Evolutionary conservation across 805 yeast species (phyloP), one percentile per base, ranked within the genome.

Genomic region (Candida stauntonica): DNA sequence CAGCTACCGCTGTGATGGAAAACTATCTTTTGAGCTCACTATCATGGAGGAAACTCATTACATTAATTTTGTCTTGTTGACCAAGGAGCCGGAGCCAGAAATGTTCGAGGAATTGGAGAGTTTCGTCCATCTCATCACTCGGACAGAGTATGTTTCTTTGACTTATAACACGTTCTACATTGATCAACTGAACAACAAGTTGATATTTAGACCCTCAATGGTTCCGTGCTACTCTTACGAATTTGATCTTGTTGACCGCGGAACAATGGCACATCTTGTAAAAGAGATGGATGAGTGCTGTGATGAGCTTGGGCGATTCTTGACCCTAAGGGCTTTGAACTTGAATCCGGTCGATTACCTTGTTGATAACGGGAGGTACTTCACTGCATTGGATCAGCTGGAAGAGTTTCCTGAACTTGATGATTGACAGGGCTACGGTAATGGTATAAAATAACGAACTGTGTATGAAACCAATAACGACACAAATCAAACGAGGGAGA

Each of bases 311-410:
- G 53, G 53, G 3, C 44, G 17, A n/a, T n/a, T n/a, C 30, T 28
- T 48, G 53, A 63, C 41, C 44, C 49, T 33, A 61, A 60, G 42
- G 57, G 63, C 3, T 56, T 58, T 52, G 62, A 60, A 29, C 51
- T 52, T 36, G 50, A 52, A 41, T 54, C 54, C 16, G 55, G 56
- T 34, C 29, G 66, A 61, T 41, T 65, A 63, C 35, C 56, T 52
- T 9, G 9, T 33, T 28, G 59, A 57, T 6, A 48, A 36, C 19
- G 50, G 52, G 9, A 41, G 45, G 12, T 40, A 38, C 19, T 31
- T 37, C 8, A 41, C 26, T 5, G 49, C 49, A n/a, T 35, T 48
- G 33, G 47, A 46, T 26, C 16, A 23, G 16, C 23, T 17, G 7
- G 41, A 36, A 4, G 19, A 24, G 26, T 17, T n/a, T 26, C 6